Conservation (phyloP, 2,329 filamentous ascomycete genomes). For the Botryosphaeria dothidea region DNA sequence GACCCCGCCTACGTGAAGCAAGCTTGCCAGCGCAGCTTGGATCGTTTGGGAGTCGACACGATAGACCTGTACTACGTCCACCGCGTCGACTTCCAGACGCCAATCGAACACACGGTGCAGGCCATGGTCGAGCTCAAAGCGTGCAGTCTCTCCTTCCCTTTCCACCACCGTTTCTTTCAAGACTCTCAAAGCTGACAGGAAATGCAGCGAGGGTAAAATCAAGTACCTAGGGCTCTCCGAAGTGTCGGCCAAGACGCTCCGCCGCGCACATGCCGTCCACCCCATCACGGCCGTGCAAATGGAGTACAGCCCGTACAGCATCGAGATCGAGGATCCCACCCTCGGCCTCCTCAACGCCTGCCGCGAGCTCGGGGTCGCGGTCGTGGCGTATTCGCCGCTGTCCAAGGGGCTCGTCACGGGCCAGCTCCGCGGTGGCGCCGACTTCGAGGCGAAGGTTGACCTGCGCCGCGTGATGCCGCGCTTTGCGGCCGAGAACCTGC, state of each 20-base stretch:
- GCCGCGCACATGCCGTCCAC: constrained; percentile 50
- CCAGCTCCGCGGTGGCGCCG: constrained; percentile 37
- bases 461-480: constrained; percentile 39
- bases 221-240: constrained; percentile 51
- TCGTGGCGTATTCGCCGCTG: constrained; percentile 42
- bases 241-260: constrained; percentile 45
- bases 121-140: constrained; percentile 44
- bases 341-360: constrained; percentile 39
- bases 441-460: constrained; percentile 43
- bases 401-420: constrained; percentile 31
- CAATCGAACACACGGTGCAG: constrained; percentile 51
- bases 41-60: too few species aligned
- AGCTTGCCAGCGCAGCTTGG: too few species aligned
- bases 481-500: constrained; percentile 43
- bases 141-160: background rate
- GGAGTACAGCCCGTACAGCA: constrained; percentile 52
- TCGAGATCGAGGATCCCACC: constrained; percentile 46
- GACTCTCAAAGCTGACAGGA: background rate
- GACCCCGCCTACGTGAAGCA: too few species aligned
- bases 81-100: constrained; percentile 45
- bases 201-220: constrained; percentile 48
- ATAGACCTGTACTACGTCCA: constrained; percentile 49
- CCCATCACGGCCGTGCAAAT: constrained; percentile 52
- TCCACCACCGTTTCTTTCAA: background rate
- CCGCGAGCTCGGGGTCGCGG: constrained; percentile 46